Base-by-base conservation (phyloP, 2,329 filamentous ascomycete species). In the Fusarium armeniacum region DNA sequence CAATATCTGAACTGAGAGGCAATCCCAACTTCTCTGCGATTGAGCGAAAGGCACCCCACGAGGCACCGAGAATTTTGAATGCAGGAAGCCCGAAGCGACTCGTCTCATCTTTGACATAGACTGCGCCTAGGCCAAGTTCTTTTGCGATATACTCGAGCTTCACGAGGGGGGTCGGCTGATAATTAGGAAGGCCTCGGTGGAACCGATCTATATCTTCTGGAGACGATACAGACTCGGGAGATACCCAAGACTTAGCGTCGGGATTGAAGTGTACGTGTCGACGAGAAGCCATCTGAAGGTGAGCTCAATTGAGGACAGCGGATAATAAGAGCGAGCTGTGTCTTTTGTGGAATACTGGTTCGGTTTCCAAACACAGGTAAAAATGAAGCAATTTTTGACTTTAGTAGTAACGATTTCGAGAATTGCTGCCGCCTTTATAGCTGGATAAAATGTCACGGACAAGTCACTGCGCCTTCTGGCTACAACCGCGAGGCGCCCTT, bases 11-110 rank as follows among this genome's bases (percentile, higher is more conserved):
- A 2, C 81, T 80, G 0, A 81, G 67, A 0, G 83, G 77, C 1
- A 89, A 77, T 3, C 75, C 77, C 0, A 89, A 77, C 10, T 79
- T 76, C 2, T 79, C 74, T 0, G 81, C 75, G 9, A 93, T 74
- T 16, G 89, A 87, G 9, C 86, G 84, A 71, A 88, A 90, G 5
- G 87, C 84, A 0, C 87, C 91, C 91, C 91, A 95, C 1, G 90
- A 92, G 1, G 92, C 92, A 22, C 92, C 93, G 0, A 94, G 85
- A 45, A 94, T 92, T 78, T 96, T 96, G 4, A 94, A 95, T 0
- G 91, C 86, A 0, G 91, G 90, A 3, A 94, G 82, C 0, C 89
- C 89, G 38, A 93, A 87, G 7, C 92, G 86, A 55, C 80, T 82
- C 30, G 86, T 89, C 77, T 95, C 92, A 72, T 94, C 88, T 75